phyloP scores from a whole-genome alignment of 495 filamentous ascomycete species.

The Neurospora tetrasperma region DNA sequence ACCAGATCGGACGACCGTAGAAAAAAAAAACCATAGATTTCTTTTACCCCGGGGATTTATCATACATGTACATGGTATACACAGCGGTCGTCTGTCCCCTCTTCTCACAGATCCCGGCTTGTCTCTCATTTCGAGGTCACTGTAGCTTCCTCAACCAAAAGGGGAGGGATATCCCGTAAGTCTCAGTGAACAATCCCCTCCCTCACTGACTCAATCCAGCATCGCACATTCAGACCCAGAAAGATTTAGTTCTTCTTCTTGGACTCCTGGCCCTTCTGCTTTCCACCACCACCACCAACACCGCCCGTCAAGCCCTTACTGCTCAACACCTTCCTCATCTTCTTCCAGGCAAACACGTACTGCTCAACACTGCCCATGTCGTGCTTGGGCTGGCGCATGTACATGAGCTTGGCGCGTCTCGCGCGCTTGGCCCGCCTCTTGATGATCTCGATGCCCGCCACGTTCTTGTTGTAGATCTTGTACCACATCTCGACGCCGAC shows the following conservation, averaged over 20 bases:
- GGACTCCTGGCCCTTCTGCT: slow-evolving; percentile 8
- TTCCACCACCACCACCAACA: slow-evolving; percentile 2
- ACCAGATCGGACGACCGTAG: not conserved
- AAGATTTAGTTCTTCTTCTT: slow-evolving; percentile 8
- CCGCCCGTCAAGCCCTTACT: slow-evolving; percentile 6
- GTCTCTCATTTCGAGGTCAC: not conserved
- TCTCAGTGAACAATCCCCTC: not conserved
- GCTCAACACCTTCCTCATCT: slow-evolving; percentile 23
- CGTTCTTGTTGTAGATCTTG: slow-evolving; percentile 83
- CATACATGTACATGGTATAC: slow-evolving; percentile 1
- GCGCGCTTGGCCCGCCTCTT: slow-evolving; percentile 74
- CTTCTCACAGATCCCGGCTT: not conserved
- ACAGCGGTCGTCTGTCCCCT: not conserved
- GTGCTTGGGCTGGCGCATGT: slow-evolving; percentile 66
- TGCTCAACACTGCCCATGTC: slow-evolving; percentile 36
- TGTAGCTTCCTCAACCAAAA: not conserved
- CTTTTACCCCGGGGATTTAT: not conserved
- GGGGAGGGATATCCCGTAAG: slow-evolving; percentile 3
- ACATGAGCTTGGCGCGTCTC: slow-evolving; percentile 80
- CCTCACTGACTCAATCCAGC: not conserved
- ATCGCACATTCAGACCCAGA: not conserved
- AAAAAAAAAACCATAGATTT: not conserved
- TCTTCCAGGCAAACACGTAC: slow-evolving; percentile 35
- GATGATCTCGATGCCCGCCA: slow-evolving; percentile 87
- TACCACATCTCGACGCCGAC: slow-evolving; percentile 97